Evolutionary conservation across 148 eudicot species (phyloP), one percentile per base, ranked within the genome.

Genomic region (Vaccinium macrocarpon): DNA sequence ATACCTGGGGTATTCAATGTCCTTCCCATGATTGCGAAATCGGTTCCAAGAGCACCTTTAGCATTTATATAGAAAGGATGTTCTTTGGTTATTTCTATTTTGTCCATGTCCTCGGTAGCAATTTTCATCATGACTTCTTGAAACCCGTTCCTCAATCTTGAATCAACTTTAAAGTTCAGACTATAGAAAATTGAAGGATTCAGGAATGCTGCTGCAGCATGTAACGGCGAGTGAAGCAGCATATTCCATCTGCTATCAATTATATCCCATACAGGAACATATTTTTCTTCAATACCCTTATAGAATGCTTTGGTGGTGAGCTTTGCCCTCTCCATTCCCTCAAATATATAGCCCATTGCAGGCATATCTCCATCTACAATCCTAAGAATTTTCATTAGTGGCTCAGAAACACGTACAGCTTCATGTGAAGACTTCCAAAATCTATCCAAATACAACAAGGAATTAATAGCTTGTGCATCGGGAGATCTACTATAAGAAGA

Each of bases 301-400:
- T 89, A 87, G 77, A 66, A 87, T 76, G 84, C 82, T 76, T 89
- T 89, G 62, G 85, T 85, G 2, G 13, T 77, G 42, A 59, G 19
- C 68, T 89, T 89, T 83, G 89, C 88, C 74, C 88, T 87, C 83
- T 85, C 89, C 78, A 87, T 85, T 81, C 88, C 91, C 86, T 85
- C 88, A 57, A 84, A 87, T 59, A 89, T 59, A 83, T 89, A 87
- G 79, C 88, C 91, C 82, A 87, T 89, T 11, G 88, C 91, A 78
- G 89, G 88, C 91, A 89, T 89, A 79, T 89, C 91, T 14, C 91
- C 89, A 73, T 89, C 89, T 38, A 89, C 79, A 42, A 85, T 82
- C 84, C 91, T 89, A 5, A 89, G 87, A 51, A 89, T 42, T 85
- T 89, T 89, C 64, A 89, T 48, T 52, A 89, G 68, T 21, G 88